A percentile compares a stretch with the other conserved stretches of the same genome.
Evolutionary conservation across 2,329 filamentous ascomycete genomes (phyloP).

Genomic region (Colletotrichum siamense): DNA sequence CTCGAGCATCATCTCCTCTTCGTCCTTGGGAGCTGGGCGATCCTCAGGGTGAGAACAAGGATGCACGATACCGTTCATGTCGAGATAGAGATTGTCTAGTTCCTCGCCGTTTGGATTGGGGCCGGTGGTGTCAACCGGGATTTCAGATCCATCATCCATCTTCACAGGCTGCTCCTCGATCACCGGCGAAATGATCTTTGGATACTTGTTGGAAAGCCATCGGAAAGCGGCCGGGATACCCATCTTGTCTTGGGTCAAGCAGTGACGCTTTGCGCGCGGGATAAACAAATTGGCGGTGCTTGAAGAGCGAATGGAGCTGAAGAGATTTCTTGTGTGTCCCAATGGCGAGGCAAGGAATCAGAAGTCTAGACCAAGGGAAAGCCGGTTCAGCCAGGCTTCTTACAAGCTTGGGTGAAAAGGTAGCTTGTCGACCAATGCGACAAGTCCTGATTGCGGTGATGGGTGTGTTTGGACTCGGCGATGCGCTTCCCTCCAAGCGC

Average conservation of each 20-base stretch:
- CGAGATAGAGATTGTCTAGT: constrained; percentile 96
- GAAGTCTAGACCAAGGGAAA: not conserved
- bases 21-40: constrained; percentile 85
- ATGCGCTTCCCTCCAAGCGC: not conserved
- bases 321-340: not conserved
- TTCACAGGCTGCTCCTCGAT: constrained; percentile 83
- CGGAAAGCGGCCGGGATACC: constrained; percentile 94
- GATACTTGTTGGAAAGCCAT: constrained; percentile 97
- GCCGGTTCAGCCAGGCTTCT: not conserved
- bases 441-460: not conserved
- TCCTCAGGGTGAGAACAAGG: constrained; percentile 98
- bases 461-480: not conserved
- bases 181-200: constrained; percentile 93
- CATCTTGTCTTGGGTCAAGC: constrained; percentile 57
- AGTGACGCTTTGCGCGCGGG: not conserved
- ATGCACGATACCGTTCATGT: constrained; percentile 99
- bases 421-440: not conserved
- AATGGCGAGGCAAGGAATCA: not conserved
- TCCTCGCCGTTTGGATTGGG: constrained; percentile 98
- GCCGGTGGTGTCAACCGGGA: constrained; percentile 83
- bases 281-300: not conserved
- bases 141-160: constrained; percentile 79
- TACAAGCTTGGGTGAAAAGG: not conserved
- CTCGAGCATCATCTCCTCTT: constrained; percentile 99
- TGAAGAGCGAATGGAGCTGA: not conserved